Evolutionary conservation across 2,329 filamentous ascomycete species (phyloP).

Genomic region (Acrodontium crateriforme): DNA sequence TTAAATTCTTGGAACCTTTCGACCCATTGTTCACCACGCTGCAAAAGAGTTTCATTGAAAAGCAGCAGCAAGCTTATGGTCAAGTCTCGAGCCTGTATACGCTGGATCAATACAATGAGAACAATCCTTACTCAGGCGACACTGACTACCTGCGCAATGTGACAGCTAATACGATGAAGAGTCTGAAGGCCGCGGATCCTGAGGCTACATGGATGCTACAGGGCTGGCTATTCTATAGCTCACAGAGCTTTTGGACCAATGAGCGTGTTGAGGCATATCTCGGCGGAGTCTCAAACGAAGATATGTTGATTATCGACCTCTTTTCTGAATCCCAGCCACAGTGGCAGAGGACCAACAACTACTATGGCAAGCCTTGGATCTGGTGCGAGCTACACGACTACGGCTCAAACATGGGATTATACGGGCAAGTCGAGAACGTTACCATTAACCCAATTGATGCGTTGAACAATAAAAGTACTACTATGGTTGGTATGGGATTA

Average conservation of each 20-base stretch:
- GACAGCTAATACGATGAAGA: slow-evolving; percentile 31
- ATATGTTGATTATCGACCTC: slow-evolving; percentile 40
- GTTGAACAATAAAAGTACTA: slow-evolving; percentile 25
- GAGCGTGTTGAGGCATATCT: slow-evolving; percentile 37
- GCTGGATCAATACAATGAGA: slow-evolving; percentile 42
- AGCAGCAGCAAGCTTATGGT: slow-evolving; percentile 34
- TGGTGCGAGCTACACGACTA: slow-evolving; percentile 41
- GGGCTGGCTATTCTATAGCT: slow-evolving; percentile 37
- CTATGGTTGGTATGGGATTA: slow-evolving; percentile 34
- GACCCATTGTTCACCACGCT: slow-evolving; percentile 31
- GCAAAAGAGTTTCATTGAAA: slow-evolving; percentile 33
- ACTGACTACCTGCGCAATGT: slow-evolving; percentile 30
- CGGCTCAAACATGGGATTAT: slow-evolving; percentile 28
- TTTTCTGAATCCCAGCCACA: slow-evolving; percentile 37
- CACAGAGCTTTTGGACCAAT: slow-evolving; percentile 31
- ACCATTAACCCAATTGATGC: slow-evolving; percentile 35
- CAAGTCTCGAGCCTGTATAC: slow-evolving; percentile 37
- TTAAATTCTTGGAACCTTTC: slow-evolving; percentile 34
- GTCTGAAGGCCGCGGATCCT: slow-evolving; percentile 35
- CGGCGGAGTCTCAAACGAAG: slow-evolving; percentile 30
- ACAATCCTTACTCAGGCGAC: slow-evolving; percentile 34
- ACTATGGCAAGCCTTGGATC: slow-evolving; percentile 40
- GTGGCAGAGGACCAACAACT: slow-evolving; percentile 38
- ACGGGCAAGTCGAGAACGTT: slow-evolving; percentile 37
- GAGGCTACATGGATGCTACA: slow-evolving; percentile 40